Evolutionary conservation across 139 green algal species (phyloP).

Genomic region (Tetradesmus obliquus): DNA sequence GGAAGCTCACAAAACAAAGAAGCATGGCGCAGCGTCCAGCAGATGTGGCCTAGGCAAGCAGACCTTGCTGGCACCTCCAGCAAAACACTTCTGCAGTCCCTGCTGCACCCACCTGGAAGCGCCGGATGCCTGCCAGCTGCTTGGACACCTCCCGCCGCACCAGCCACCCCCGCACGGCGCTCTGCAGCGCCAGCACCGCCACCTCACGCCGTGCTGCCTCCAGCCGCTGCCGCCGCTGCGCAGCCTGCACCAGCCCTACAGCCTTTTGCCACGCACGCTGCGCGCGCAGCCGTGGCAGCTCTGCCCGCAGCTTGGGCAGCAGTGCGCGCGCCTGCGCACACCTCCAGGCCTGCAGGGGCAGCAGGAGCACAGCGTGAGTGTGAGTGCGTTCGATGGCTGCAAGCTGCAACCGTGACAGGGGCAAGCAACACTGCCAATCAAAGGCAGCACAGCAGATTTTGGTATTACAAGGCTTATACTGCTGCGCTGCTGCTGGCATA

Average conservation of each 20-base stretch:
- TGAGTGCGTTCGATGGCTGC: too few species aligned
- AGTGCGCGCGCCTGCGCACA: not conserved
- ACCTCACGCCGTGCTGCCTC: not conserved
- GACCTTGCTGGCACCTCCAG: too few species aligned
- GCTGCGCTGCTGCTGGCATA: not conserved
- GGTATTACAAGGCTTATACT: not conserved
- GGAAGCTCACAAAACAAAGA: too few species aligned
- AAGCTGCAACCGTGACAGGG: too few species aligned
- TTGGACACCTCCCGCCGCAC: conserved; percentile 18
- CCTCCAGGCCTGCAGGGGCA: conserved; percentile 44
- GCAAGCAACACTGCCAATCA: not conserved
- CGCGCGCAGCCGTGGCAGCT: conserved; percentile 16
- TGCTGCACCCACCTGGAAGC: conserved; percentile 21
- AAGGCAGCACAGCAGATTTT: not conserved
- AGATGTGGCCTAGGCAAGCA: too few species aligned
- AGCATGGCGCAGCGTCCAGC: too few species aligned
- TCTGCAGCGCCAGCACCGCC: conserved; percentile 62
- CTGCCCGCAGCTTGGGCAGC: conserved; percentile 11
- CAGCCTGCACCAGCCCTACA: not conserved
- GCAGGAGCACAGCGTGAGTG: not conserved
- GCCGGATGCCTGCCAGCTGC: conserved; percentile 26
- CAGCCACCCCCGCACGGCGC: conserved; percentile 51
- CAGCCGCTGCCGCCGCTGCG: conserved; percentile 15
- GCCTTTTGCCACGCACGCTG: not conserved
- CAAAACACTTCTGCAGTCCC: too few species aligned